Percentiles rank a stretch among this genome's conserved stretches.
These are phyloP conservation scores for Poronia punctata DNA, from an alignment of 495 filamentous ascomycete species.

Conservation along the genomic window DNA sequence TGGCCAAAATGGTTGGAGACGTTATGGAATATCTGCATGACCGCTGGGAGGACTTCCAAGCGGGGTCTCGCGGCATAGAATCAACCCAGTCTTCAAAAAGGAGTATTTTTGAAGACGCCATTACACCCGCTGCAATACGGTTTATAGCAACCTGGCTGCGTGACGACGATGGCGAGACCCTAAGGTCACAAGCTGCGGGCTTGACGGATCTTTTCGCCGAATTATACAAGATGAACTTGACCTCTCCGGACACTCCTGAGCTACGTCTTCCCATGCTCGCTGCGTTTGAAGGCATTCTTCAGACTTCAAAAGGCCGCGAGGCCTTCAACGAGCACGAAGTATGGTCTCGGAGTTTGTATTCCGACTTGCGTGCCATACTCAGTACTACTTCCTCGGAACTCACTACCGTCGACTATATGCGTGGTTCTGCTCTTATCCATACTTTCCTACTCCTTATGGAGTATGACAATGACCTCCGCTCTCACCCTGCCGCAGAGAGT, in stretches of 20 bases:
- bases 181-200: slow-evolving; percentile 46
- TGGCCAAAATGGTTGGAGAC: slow-evolving; percentile 51
- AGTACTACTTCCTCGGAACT: neutral
- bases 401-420: slow-evolving; percentile 4
- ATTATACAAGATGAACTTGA: slow-evolving; percentile 35
- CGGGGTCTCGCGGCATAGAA: slow-evolving; percentile 7
- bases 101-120: slow-evolving; percentile 30
- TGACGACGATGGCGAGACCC: slow-evolving; percentile 51
- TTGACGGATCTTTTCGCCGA: slow-evolving; percentile 50
- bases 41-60: slow-evolving; percentile 48
- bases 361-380: slow-evolving; percentile 3
- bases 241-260: slow-evolving; percentile 27
- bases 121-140: slow-evolving; percentile 44
- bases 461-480: neutral
- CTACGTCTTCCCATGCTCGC: slow-evolving; percentile 44
- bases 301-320: slow-evolving; percentile 9
- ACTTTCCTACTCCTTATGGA: slow-evolving; percentile 3
- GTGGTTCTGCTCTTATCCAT: slow-evolving; percentile 6
- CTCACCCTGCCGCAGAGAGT: neutral
- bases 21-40: slow-evolving; percentile 59
- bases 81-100: neutral
- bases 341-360: slow-evolving; percentile 2
- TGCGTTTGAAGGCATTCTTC: slow-evolving; percentile 42
- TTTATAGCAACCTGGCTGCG: slow-evolving; percentile 52
- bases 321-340: slow-evolving; percentile 5